Percentiles rank a stretch among this genome's conserved stretches.
Conservation (phyloP, 208 protist genomes). For the Trypanosoma grayi region DNA sequence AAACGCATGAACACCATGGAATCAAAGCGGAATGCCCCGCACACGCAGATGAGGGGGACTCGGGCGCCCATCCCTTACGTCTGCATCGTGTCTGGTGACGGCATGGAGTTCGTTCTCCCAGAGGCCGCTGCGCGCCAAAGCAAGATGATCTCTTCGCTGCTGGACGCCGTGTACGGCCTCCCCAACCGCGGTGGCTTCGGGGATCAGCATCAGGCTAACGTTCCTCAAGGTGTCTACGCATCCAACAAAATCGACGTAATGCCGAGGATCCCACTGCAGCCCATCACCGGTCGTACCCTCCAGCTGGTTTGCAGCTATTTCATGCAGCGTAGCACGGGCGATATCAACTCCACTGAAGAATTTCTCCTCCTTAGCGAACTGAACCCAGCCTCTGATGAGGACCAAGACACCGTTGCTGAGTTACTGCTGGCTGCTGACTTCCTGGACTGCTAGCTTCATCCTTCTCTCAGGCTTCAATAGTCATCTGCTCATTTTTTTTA, state of each 20-base stretch:
- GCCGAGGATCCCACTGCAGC: constrained; percentile 24
- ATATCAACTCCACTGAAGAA: constrained; percentile 27
- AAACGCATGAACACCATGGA: too few species aligned
- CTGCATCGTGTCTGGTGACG: constrained; percentile 39
- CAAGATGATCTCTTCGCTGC: constrained; percentile 49
- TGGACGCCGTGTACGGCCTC: constrained; percentile 37
- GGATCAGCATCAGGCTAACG: neutral
- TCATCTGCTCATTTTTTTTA: constrained; percentile 11
- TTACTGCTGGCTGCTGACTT: constrained; percentile 32
- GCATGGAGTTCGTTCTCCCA: constrained; percentile 52
- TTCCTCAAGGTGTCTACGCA: constrained; percentile 1
- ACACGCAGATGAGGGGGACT: too few species aligned
- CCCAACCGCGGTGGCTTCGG: constrained; percentile 25
- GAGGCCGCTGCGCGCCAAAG: constrained; percentile 45
- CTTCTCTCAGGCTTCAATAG: constrained; percentile 2
- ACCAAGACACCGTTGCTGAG: constrained; percentile 26
- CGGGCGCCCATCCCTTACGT: constrained; percentile 41
- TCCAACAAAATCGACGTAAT: constrained; percentile 22
- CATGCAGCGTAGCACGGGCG: constrained; percentile 16
- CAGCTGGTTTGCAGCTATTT: constrained; percentile 27
- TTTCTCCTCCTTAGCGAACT: constrained; percentile 21
- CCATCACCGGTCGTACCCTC: constrained; percentile 9
- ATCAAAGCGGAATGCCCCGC: too few species aligned
- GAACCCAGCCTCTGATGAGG: constrained; percentile 21
- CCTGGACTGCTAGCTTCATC: constrained; percentile 21